Percentiles rank a stretch among this genome's conserved stretches.
phyloP scores from a whole-genome alignment of 495 filamentous ascomycete genomes.

The Rhypophila decipiens region DNA sequence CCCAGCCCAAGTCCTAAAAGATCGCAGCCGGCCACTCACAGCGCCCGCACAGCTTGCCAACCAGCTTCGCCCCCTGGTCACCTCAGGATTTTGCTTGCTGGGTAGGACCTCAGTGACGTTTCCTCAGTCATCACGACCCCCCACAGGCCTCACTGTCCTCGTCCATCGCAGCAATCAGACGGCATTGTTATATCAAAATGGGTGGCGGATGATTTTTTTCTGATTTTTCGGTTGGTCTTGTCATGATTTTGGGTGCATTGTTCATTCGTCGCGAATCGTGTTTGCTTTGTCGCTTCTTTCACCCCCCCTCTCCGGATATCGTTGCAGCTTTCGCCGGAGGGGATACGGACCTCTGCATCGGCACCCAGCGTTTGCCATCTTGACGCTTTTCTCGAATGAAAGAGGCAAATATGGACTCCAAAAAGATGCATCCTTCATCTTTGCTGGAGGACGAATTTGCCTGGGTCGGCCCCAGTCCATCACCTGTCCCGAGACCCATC shows the following conservation, averaged over 20 bases:
- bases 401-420: slow-evolving; percentile 21
- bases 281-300: too few species aligned
- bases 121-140: slow-evolving; percentile 1
- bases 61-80: slow-evolving; percentile 1
- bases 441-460: slow-evolving; percentile 25
- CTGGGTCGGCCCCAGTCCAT: slow-evolving; percentile 4
- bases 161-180: slow-evolving; percentile 1
- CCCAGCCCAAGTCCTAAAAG: slow-evolving; percentile 9
- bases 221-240: slow-evolving; percentile 1
- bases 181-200: slow-evolving; percentile 26
- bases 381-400: neutral
- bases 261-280: too few species aligned
- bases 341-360: too few species aligned
- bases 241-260: slow-evolving; percentile 7
- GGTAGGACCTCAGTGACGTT: slow-evolving; percentile 21
- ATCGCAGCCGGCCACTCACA: too few species aligned
- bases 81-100: slow-evolving; percentile 1
- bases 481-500: slow-evolving; percentile 1
- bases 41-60: too few species aligned
- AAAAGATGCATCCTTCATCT: slow-evolving; percentile 20
- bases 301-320: too few species aligned
- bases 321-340: too few species aligned
- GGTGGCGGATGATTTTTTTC: slow-evolving; percentile 25
- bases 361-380: neutral
- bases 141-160: slow-evolving; percentile 11